A percentile compares a stretch with the other conserved stretches of the same genome.
phyloP scores from a whole-genome alignment of 2,329 filamentous ascomycete species.

The Zarea fungicola region DNA sequence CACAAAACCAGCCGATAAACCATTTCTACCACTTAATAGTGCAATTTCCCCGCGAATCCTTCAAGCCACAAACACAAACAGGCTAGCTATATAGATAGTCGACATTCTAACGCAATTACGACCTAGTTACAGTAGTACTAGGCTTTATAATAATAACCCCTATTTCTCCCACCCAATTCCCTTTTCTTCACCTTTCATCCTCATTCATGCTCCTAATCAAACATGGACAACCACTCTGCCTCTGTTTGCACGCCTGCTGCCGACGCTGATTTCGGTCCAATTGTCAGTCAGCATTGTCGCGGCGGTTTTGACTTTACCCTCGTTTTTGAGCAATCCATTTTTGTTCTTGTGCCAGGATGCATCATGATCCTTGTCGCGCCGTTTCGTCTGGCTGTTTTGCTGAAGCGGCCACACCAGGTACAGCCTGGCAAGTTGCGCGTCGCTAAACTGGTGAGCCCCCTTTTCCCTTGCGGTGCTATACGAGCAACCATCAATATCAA shows the following conservation, averaged over 20 bases:
- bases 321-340: slow-evolving; percentile 37
- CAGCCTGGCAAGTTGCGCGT: slow-evolving; percentile 20
- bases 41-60: not conserved
- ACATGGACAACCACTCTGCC: slow-evolving; percentile 21
- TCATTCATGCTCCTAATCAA: slow-evolving; percentile 4
- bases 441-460: slow-evolving; percentile 23
- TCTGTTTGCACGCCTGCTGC: slow-evolving; percentile 18
- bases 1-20: no score
- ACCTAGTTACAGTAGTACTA: not conserved
- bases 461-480: no score
- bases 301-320: slow-evolving; percentile 46
- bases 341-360: slow-evolving; percentile 27
- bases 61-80: not conserved
- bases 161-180: not conserved
- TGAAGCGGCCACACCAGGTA: slow-evolving; percentile 22
- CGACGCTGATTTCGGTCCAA: slow-evolving; percentile 23
- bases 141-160: not conserved
- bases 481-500: no score
- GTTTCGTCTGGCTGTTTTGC: slow-evolving; percentile 25
- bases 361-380: slow-evolving; percentile 27
- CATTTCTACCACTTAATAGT: no score
- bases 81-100: no score
- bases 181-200: not conserved
- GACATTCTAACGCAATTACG: no score
- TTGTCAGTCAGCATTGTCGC: slow-evolving; percentile 26